Percentiles rank a stretch among this genome's conserved stretches.
Evolutionary conservation across 192 early-diverging fungal genomes (phyloP).

Genomic region (Coemansia sp.): DNA sequence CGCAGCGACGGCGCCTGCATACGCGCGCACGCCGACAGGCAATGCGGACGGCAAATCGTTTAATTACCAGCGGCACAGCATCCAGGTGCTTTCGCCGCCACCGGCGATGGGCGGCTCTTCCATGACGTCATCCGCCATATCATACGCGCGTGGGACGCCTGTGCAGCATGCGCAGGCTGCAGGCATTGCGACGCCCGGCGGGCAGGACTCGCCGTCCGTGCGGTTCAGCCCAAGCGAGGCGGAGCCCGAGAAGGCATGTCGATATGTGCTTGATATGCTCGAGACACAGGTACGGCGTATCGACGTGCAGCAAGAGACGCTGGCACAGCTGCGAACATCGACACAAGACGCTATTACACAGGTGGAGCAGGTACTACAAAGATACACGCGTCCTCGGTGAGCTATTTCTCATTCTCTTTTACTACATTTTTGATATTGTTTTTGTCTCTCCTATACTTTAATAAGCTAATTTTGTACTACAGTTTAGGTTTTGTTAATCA

Average conservation of each 20-base stretch:
- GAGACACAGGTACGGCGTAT: conserved; percentile 28
- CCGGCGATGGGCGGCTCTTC: neutral
- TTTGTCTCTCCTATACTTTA: too few relatives aligned
- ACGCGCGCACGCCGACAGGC: neutral
- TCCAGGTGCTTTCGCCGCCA: conserved; percentile 8
- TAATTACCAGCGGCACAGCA: conserved; percentile 6
- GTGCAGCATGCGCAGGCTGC: too few relatives aligned
- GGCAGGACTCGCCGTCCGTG: conserved; percentile 2
- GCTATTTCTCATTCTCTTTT: conserved; percentile 12
- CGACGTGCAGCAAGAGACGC: conserved; percentile 36
- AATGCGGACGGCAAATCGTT: neutral
- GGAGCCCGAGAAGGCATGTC: conserved; percentile 29
- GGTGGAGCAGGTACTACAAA: conserved; percentile 37
- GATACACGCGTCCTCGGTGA: conserved; percentile 12
- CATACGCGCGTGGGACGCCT: too few relatives aligned
- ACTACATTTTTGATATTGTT: neutral
- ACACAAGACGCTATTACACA: conserved; percentile 25
- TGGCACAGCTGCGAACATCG: conserved; percentile 25
- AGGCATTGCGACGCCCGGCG: too few relatives aligned
- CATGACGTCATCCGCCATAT: neutral
- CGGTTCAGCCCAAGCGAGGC: conserved; percentile 1
- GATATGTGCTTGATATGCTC: conserved; percentile 38
- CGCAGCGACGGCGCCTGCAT: neutral
- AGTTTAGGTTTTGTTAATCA: too few relatives aligned
- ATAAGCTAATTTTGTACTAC: too few relatives aligned